Evolutionary conservation across 2,329 filamentous ascomycete species (phyloP).

Genomic region (Fusarium sp.): DNA sequence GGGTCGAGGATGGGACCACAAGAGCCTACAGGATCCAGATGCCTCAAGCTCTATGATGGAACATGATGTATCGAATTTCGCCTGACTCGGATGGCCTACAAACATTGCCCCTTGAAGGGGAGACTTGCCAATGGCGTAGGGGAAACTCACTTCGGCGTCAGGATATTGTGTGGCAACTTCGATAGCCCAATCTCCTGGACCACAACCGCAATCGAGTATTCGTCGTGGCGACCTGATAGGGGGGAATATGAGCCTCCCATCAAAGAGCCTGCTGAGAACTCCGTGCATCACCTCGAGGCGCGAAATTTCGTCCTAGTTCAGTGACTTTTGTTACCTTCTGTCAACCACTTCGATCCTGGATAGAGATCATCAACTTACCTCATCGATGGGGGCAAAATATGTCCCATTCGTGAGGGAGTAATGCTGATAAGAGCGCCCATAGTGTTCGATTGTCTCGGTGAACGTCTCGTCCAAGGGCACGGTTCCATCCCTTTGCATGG

Average conservation of each 20-base stretch:
- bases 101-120: background rate
- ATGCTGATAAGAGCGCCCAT: slow-evolving; percentile 74
- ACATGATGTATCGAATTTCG: background rate
- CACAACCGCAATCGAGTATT: slow-evolving; percentile 79
- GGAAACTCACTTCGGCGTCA: slow-evolving; percentile 66
- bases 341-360: slow-evolving; percentile 1
- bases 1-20: background rate
- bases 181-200: slow-evolving; percentile 75
- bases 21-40: background rate
- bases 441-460: slow-evolving; percentile 67
- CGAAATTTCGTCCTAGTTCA: slow-evolving; percentile 73
- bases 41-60: background rate
- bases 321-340: slow-evolving; percentile 17
- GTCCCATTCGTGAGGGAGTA: slow-evolving; percentile 72
- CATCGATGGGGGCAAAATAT: slow-evolving; percentile 77
- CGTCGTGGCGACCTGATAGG: slow-evolving; percentile 66
- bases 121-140: background rate
- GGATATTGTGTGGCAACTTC: slow-evolving; percentile 74
- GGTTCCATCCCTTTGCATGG: slow-evolving; percentile 56
- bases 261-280: slow-evolving; percentile 72
- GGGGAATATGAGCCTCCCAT: slow-evolving; percentile 76
- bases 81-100: background rate
- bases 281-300: slow-evolving; percentile 72
- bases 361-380: slow-evolving; percentile 60
- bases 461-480: slow-evolving; percentile 67